A percentile compares a stretch with the other conserved stretches of the same genome.
Conservation (phyloP, 306 rosid species). For the Sophora flavescens region DNA sequence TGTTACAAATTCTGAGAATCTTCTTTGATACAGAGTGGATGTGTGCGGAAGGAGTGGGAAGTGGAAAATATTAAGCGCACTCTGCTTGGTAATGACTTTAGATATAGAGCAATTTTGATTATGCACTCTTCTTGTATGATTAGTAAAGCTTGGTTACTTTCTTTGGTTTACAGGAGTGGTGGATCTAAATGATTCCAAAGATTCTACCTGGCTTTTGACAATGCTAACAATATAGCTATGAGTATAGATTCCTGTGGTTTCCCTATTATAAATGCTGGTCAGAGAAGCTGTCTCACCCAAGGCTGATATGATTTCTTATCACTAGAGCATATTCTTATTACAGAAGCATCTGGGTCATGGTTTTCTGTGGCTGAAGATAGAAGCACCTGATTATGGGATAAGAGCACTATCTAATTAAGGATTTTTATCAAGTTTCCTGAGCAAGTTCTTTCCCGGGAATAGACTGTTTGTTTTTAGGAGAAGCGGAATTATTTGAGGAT, state of each 20-base stretch:
- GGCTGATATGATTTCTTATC: constrained; percentile 45
- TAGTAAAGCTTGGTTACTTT: constrained; percentile 43
- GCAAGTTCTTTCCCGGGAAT: constrained; percentile 42
- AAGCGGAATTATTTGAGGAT: constrained; percentile 60
- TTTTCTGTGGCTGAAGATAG: constrained; percentile 51
- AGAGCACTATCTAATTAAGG: constrained; percentile 47
- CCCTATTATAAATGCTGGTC: constrained; percentile 49
- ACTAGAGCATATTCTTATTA: constrained; percentile 40
- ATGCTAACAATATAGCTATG: constrained; percentile 43
- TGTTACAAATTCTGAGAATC: constrained; percentile 39
- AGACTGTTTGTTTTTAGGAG: constrained; percentile 49
- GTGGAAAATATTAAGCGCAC: constrained; percentile 46
- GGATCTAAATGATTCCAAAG: constrained; percentile 48
- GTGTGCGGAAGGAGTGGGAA: constrained; percentile 53
- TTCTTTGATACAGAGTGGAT: constrained; percentile 52
- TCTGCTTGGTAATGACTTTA: constrained; percentile 55
- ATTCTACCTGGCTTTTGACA: constrained; percentile 52
- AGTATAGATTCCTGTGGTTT: constrained; percentile 41
- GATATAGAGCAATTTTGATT: constrained; percentile 36
- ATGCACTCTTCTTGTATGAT: constrained; percentile 4
- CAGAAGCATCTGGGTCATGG: constrained; percentile 38
- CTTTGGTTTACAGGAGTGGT: constrained; percentile 56
- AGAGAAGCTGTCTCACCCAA: constrained; percentile 47
- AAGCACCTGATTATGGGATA: constrained; percentile 44
- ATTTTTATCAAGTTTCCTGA: constrained; percentile 43